These are phyloP conservation scores for Malus sieversii DNA, from an alignment of 306 rosid genomes.

Conservation along the genomic window DNA sequence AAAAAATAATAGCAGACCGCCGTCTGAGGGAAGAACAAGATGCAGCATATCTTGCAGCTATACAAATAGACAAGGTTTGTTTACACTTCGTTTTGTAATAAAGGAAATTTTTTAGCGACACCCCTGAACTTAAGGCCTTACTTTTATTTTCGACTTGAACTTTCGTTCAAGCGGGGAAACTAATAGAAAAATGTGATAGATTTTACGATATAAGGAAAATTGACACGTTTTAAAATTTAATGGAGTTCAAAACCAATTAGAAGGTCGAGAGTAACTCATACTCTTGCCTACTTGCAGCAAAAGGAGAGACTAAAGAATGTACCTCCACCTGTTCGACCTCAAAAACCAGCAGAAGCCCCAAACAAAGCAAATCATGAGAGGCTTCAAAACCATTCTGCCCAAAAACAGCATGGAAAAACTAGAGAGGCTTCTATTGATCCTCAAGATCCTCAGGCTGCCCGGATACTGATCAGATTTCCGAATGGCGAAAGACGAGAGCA, in stretches of 20 bases:
- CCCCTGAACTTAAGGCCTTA: neutral
- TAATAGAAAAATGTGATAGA: neutral
- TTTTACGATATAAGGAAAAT: neutral
- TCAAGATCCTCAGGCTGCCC: slow-evolving; percentile 38
- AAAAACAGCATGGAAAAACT: slow-evolving; percentile 16
- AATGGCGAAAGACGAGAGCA: slow-evolving; percentile 81
- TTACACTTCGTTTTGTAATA: neutral
- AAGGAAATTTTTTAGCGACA: neutral
- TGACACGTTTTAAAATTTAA: neutral
- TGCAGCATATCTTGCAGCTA: slow-evolving; percentile 63
- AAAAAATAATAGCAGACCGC: slow-evolving; percentile 54
- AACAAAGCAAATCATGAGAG: slow-evolving; percentile 30
- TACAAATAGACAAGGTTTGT: slow-evolving; percentile 53
- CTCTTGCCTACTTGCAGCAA: slow-evolving; percentile 32
- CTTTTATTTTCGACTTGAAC: too few relatives aligned
- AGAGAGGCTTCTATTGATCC: slow-evolving; percentile 19
- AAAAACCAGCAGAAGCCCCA: slow-evolving; percentile 30
- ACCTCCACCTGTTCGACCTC: slow-evolving; percentile 23
- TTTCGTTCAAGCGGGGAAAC: neutral
- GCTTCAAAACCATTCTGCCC: slow-evolving; percentile 21
- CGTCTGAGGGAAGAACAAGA: slow-evolving; percentile 76
- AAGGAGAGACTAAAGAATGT: slow-evolving; percentile 34
- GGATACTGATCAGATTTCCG: slow-evolving; percentile 75
- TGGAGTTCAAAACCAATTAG: neutral
- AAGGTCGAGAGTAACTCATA: neutral